These are phyloP conservation scores for Chaetomium sp. DNA, from an alignment of 2,329 filamentous ascomycete species.

Conservation along the genomic window DNA sequence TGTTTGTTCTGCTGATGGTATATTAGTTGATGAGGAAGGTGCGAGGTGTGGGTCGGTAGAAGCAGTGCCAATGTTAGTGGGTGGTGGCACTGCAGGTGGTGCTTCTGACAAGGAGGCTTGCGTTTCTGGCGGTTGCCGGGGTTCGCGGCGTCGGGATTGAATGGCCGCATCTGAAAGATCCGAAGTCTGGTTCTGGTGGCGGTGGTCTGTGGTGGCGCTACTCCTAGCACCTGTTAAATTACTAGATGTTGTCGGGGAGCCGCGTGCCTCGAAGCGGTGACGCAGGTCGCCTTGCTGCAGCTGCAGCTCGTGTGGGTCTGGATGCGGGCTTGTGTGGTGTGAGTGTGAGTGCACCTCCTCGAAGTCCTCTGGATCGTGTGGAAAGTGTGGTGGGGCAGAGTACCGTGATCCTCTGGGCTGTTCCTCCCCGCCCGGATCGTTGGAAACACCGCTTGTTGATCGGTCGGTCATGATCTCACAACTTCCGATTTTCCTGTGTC, in stretches of 20 bases:
- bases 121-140: background rate
- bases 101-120: background rate
- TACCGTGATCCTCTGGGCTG: background rate
- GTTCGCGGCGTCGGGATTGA: background rate
- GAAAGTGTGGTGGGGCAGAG: slow-evolving; percentile 14
- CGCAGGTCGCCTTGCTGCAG: slow-evolving; percentile 25
- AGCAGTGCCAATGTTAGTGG: background rate
- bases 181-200: background rate
- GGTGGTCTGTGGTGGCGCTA: background rate
- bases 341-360: background rate
- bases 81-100: background rate
- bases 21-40: background rate
- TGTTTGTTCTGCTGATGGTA: background rate
- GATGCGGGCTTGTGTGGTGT: slow-evolving; percentile 7
- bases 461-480: slow-evolving; percentile 18
- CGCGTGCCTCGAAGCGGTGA: slow-evolving; percentile 21
- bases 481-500: slow-evolving; percentile 5
- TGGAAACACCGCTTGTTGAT: slow-evolving; percentile 2
- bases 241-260: background rate
- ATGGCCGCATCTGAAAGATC: background rate
- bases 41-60: background rate
- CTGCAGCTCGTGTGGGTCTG: slow-evolving; percentile 20
- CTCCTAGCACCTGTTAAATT: background rate
- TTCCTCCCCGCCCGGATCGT: background rate
- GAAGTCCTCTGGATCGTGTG: background rate